Percentiles rank a stretch among this genome's conserved stretches.
Conservation (phyloP, 768 basidiomycete genomes). For the Boletellus ananiceps region DNA sequence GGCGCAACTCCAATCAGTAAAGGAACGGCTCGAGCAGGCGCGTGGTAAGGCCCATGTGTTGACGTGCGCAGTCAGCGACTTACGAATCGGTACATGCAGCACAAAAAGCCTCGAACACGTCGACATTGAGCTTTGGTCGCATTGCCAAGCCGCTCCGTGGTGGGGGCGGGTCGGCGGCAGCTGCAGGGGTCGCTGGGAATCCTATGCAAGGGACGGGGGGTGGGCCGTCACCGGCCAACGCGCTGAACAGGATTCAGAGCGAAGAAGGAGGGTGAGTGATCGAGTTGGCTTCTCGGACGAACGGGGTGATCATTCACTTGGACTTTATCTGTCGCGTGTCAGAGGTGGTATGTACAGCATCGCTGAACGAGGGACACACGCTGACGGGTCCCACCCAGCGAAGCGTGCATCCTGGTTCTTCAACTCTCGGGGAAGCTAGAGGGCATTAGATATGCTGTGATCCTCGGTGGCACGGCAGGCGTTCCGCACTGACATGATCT, state of each 20-base stretch:
- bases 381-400: slow-evolving; percentile 43
- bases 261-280: slow-evolving; percentile 67
- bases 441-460: slow-evolving; percentile 10
- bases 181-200: slow-evolving; percentile 38
- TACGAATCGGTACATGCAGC: slow-evolving; percentile 41
- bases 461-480: slow-evolving; percentile 8
- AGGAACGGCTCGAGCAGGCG: slow-evolving; percentile 88
- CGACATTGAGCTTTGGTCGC: slow-evolving; percentile 80
- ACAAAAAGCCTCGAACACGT: slow-evolving; percentile 69
- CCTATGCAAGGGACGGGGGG: slow-evolving; percentile 38
- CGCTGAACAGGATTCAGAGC: slow-evolving; percentile 70
- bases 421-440: slow-evolving; percentile 62
- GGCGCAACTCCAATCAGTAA: slow-evolving; percentile 84
- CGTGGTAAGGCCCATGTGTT: slow-evolving; percentile 55
- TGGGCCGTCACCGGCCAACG: slow-evolving; percentile 52
- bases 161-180: slow-evolving; percentile 62
- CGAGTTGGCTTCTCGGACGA: slow-evolving; percentile 11
- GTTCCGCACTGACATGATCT: slow-evolving; percentile 24
- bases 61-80: slow-evolving; percentile 11
- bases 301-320: slow-evolving; percentile 17
- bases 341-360: slow-evolving; percentile 31
- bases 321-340: slow-evolving; percentile 16
- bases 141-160: slow-evolving; percentile 97
- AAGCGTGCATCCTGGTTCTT: slow-evolving; percentile 95
- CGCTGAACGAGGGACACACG: slow-evolving; percentile 14